Conservation (phyloP, 1,139 yeast genomes). For the Nakaseomyces kungkrabaensis region DNA sequence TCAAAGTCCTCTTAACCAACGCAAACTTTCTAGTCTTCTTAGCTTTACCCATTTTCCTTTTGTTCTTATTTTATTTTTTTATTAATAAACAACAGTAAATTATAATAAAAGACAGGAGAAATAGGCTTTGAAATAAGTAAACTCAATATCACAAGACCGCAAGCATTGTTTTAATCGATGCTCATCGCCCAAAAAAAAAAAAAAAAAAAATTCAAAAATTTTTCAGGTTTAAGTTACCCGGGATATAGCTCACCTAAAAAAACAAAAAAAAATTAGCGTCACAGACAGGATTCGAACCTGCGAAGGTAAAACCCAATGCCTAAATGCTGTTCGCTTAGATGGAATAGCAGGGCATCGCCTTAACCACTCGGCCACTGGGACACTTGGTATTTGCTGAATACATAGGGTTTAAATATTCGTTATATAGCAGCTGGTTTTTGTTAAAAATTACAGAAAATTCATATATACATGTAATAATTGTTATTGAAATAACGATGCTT, state of each 20-base stretch:
- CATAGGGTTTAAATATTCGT: neutral
- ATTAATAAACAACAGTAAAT: neutral
- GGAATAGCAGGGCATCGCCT: conserved; percentile 77
- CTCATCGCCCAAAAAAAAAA: neutral
- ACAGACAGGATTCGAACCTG: conserved; percentile 61
- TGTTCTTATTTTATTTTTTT: neutral
- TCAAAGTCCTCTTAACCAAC: conserved; percentile 72
- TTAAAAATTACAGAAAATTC: neutral
- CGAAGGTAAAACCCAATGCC: conserved; percentile 52
- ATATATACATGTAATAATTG: neutral
- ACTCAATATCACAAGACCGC: too few relatives aligned
- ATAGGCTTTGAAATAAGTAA: too few relatives aligned
- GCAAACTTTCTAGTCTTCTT: conserved; percentile 95
- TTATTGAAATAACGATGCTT: neutral
- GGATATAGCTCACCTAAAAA: neutral
- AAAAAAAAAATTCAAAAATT: neutral
- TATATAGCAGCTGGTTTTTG: neutral
- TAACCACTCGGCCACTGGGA: conserved; percentile 82
- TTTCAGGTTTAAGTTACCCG: neutral
- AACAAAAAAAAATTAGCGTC: conserved; percentile 31
- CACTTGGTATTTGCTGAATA: conserved; percentile 12
- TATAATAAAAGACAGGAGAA: too few relatives aligned
- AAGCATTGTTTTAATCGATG: neutral
- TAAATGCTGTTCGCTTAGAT: conserved; percentile 26
- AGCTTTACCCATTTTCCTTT: conserved; percentile 76